Evolutionary conservation across 2,329 filamentous ascomycete species (phyloP), one percentile per base, ranked within the genome.

Genomic region (Harringtonia aguacate): DNA sequence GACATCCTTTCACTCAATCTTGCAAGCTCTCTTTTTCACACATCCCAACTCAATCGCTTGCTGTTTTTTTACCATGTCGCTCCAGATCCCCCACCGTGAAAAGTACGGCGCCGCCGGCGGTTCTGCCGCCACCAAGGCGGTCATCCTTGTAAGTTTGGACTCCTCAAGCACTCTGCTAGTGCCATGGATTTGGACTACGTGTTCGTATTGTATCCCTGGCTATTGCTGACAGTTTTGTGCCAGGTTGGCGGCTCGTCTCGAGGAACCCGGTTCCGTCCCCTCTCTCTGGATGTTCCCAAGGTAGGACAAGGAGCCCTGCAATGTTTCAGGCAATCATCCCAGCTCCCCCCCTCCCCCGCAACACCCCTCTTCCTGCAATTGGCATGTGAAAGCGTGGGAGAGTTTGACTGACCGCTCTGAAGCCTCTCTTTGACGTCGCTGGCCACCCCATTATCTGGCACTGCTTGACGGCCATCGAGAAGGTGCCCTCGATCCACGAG

Each of bases 391-490:
- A 6, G 17, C 36, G 18, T n/a, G 4, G 18, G 24, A 27, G 24
- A 6, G 6, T 27, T 27, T 20, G 22, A 22, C 44, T 30, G 39
- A 30, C 9, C 29, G 41, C 36, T 39, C 36, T 40, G 49, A 57
- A 94, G 87, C 92, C 92, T 52, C 85, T 98, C 55, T 97, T 98
- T 71, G 90, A 95, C 64, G 88, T 98, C 59, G 92, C 92, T 54
- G 92, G 92, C 56, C 92, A 98, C 67, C 88, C 90, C 56, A 97
- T 98, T 69, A 88, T 97, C 71, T 90, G 89, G 76, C 92, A 98
- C 73, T 95, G 89, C 73, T 78, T 98, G 62, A 85, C 84, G 58
- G 88, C 92, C 58, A 77, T 97, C 58, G 81, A 86, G 53, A 94
- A 89, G 63, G 86, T 97, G 48, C 84, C 86, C 57, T 84, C 86